These are phyloP conservation scores for Geranium brycei DNA, from an alignment of 345 rosid genomes.

Conservation along the genomic window DNA sequence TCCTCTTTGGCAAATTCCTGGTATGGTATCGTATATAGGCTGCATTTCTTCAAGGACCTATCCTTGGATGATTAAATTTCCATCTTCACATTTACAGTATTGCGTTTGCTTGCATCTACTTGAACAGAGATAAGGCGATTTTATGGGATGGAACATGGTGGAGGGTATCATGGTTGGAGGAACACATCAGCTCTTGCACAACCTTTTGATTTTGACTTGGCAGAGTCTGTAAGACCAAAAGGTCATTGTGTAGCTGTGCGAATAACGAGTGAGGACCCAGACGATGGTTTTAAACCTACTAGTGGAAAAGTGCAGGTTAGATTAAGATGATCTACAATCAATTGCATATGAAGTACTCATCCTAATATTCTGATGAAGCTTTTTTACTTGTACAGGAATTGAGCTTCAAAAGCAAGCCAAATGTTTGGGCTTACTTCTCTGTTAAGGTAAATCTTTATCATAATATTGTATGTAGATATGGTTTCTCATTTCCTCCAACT, in stretches of 20 bases:
- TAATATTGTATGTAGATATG: slow-evolving; percentile 8
- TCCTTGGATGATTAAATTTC: slow-evolving; percentile 7
- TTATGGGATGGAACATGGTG: slow-evolving; percentile 88
- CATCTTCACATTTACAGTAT: slow-evolving; percentile 2
- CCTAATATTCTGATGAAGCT: neutral
- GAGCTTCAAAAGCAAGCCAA: slow-evolving; percentile 98
- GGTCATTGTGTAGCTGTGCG: slow-evolving; percentile 99
- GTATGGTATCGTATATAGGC: slow-evolving; percentile 22
- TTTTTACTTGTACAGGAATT: slow-evolving; percentile 49
- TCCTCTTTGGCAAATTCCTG: slow-evolving; percentile 96
- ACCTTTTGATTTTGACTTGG: slow-evolving; percentile 86
- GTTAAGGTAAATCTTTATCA: slow-evolving; percentile 56
- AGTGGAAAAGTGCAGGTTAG: slow-evolving; percentile 94
- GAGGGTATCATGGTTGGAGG: slow-evolving; percentile 91
- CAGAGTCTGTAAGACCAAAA: slow-evolving; percentile 71
- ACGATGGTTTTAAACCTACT: slow-evolving; percentile 98
- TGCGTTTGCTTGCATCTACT: slow-evolving; percentile 10
- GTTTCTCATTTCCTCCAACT: slow-evolving; percentile 5
- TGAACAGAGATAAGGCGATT: slow-evolving; percentile 78
- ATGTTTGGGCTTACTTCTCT: slow-evolving; percentile 99
- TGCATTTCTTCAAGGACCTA: neutral
- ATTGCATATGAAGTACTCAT: neutral
- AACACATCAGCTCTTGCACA: slow-evolving; percentile 51
- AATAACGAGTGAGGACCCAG: slow-evolving; percentile 99
- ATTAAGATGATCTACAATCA: too few relatives aligned